Conservation (phyloP, 2,329 filamentous ascomycete species). For the Diaporthe nobilis region DNA sequence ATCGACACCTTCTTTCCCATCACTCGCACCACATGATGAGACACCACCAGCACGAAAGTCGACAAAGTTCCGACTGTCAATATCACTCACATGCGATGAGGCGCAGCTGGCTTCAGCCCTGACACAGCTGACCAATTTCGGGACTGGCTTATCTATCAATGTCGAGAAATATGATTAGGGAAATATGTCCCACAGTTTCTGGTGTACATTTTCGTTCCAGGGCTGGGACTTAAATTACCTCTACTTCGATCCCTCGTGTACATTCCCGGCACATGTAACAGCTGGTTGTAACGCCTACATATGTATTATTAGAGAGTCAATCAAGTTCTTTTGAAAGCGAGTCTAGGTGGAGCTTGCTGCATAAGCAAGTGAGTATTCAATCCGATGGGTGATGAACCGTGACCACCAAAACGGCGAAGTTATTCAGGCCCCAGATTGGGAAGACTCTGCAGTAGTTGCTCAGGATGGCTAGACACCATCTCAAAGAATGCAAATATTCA, state of each 20-base stretch:
- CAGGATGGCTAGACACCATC: background rate
- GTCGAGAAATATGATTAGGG: background rate
- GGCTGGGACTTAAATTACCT: background rate
- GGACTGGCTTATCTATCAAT: constrained; percentile 3
- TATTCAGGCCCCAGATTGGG: background rate
- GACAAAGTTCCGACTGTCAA: background rate
- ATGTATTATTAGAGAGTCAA: background rate
- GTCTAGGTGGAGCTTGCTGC: background rate
- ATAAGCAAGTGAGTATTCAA: background rate
- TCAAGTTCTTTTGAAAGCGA: background rate
- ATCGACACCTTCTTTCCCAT: constrained; percentile 19
- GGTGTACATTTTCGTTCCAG: background rate
- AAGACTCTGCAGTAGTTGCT: background rate
- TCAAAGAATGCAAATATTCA: background rate
- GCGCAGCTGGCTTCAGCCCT: background rate
- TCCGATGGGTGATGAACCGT: background rate
- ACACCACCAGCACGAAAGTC: constrained; percentile 6
- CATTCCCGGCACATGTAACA: background rate
- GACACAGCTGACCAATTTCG: background rate
- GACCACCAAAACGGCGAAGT: background rate
- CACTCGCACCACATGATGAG: background rate
- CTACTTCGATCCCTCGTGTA: background rate
- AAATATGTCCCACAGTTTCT: background rate
- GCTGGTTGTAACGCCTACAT: background rate
- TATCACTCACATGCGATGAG: constrained; percentile 12